Conservation (phyloP, 1,284 basidiomycete species). For the Rhodotorula sp. region DNA sequence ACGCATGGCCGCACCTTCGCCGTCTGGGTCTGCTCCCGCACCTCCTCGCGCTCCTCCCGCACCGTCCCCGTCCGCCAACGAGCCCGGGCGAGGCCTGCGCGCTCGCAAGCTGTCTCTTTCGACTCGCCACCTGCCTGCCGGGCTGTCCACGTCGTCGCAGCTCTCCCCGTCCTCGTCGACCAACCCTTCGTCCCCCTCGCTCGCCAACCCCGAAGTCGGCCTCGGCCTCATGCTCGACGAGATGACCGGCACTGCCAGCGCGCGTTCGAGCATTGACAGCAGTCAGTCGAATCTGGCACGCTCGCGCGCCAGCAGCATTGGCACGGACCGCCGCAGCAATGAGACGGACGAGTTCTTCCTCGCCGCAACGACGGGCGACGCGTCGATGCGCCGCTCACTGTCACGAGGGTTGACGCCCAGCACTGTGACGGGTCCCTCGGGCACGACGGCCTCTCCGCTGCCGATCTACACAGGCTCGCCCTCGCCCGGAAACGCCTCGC, state of each 20-base stretch:
- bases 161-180: slow-evolving; percentile 8
- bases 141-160: not conserved
- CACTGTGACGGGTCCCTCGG: slow-evolving; percentile 17
- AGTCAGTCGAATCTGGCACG: not conserved
- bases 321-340: not conserved
- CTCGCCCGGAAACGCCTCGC: not conserved
- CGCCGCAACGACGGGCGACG: not conserved
- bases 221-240: slow-evolving; percentile 34
- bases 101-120: slow-evolving; percentile 21
- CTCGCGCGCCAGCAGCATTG: not conserved
- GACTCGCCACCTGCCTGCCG: not conserved
- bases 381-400: slow-evolving; percentile 1
- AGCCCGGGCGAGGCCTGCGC: slow-evolving; percentile 4
- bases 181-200: not conserved
- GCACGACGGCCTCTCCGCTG: slow-evolving; percentile 20
- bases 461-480: slow-evolving; percentile 33
- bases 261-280: slow-evolving; percentile 6
- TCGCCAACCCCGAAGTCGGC: slow-evolving; percentile 13
- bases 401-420: slow-evolving; percentile 15
- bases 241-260: not conserved
- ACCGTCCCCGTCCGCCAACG: not conserved
- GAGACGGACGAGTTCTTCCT: slow-evolving; percentile 23
- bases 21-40: not conserved
- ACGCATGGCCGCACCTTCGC: too few species aligned
- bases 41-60: slow-evolving; percentile 2